Base-by-base conservation (phyloP, 2,329 filamentous ascomycete genomes). In the Apiospora aurea region DNA sequence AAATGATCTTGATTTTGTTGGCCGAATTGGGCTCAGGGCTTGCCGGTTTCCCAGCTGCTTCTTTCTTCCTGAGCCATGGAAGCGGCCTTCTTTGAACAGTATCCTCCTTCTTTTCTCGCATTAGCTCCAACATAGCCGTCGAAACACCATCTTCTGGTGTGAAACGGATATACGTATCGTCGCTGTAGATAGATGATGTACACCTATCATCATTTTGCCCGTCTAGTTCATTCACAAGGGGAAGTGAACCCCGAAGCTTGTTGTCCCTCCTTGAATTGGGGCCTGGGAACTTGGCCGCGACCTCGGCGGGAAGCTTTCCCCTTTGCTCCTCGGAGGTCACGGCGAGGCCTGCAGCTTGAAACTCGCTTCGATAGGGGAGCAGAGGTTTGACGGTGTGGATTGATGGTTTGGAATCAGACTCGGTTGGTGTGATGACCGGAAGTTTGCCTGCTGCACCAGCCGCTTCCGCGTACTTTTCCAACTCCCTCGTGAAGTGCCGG, bases 301-400 rank as follows among this genome's bases (percentile, higher is more conserved):
- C 26, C 61, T 71, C 73, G 34, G 51, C 44, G 4, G 72, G 77
- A 61, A 61, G 76, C 69, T 53, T 75, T 26, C 72, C 74, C 7
- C 67, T 81, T 78, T 84, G 85, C 75, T 85, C 88, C 72, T 74
- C 81, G 73, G 88, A 89, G 14, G 89, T 90, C 1, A 90, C 85
- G 1, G 88, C 87, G 69, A 91, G 81, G 1, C 88, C 87, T 70
- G 86, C 88, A 71, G 83, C 83, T 71, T 81, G 81, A 73, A 91
- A 89, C 73, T 90, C 84, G 4, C 84, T 80, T 67, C 83, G 85
- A 75, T 86, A 90, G 2, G 88, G 88, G 38, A 89, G 77, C 2
- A 90, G 79, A 43, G 86, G 87, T 38, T 85, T 82, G 24, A 90
- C 82, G 1, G 89, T 90, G 72, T 85, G 83, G 66, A 85, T 79